These are phyloP conservation scores for Nicotiana undulata DNA, from an alignment of 257 asterid genomes.

Conservation along the genomic window DNA sequence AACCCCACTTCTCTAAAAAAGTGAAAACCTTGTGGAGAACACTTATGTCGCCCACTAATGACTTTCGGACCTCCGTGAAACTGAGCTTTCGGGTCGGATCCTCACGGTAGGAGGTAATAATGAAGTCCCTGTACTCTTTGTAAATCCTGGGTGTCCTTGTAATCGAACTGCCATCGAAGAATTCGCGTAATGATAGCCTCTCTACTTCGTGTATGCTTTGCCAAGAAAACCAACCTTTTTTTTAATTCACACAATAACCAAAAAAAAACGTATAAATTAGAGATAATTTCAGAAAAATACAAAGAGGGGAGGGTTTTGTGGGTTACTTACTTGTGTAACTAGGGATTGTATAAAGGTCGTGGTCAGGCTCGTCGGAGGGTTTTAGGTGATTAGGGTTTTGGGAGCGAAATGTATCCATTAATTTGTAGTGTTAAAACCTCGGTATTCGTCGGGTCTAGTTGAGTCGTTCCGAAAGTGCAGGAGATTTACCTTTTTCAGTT, in stretches of 20 bases:
- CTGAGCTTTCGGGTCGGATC: conserved; percentile 52
- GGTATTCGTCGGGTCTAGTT: no score
- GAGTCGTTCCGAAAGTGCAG: no score
- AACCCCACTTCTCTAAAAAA: conserved; percentile 84
- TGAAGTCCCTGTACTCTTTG: conserved; percentile 82
- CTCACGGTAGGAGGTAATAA: conserved; percentile 70
- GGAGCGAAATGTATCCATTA: neutral
- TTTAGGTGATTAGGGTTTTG: neutral
- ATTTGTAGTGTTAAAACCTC: no score
- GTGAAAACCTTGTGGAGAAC: conserved; percentile 73
- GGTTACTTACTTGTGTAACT: conserved; percentile 60
- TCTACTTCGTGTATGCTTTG: conserved; percentile 75
- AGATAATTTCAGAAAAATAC: neutral
- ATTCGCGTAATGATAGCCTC: conserved; percentile 60
- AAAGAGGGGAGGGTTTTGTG: conserved; percentile 5
- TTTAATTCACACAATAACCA: neutral
- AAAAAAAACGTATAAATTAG: neutral
- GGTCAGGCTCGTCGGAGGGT: conserved; percentile 20
- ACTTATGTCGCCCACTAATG: conserved; percentile 78
- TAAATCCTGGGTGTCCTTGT: conserved; percentile 75
- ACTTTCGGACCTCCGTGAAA: conserved; percentile 74
- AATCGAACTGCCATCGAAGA: conserved; percentile 69
- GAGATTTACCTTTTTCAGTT: no score
- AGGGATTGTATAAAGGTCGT: conserved; percentile 87
- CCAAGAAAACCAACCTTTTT: conserved; percentile 87